Base-by-base conservation (phyloP, 371 early-diverging fungal genomes). In the Mortierella sp. region DNA sequence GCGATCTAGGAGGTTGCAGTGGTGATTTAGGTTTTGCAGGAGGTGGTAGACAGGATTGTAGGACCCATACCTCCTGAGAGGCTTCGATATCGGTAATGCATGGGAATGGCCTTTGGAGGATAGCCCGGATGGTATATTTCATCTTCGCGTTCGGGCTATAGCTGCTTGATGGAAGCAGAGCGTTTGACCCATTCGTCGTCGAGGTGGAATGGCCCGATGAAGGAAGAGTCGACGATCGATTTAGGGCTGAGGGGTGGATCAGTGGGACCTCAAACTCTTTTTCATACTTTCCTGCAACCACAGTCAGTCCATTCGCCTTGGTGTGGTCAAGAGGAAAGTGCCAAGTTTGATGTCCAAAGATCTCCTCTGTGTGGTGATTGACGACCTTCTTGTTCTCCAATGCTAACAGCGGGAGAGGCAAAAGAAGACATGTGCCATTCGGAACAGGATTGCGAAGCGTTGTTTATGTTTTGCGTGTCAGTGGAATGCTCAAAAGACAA, bases 31-130 rank as follows among this genome's bases (percentile, higher is more conserved):
- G 50, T 16, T 24, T 10, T 10, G 50, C 50, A 22, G 56, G 60
- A 49, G 68, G 68, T 3, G 61, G 60, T 2, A 76, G 37, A 19
- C 60, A 49, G 4, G 76, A 68, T 24, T 76, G 54, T n/a, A 76
- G 53, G 10, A 76, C 76, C 76, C 76, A 76, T 12, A 76, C 60
- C 51, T 76, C 76, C 39, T 76, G 76, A 0, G 65, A 64, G 8
- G 76, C 63, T 19, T 76, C 76, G 31, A 76, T 44, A 39, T 76
- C 48, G 37, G 56, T 63, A 37, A 67, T 60, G 28, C 57, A 39
- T 0, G 69, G 76, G 46, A 76, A 76, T 2, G 77, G 77, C 24
- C 77, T 47, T 21, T 46, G 77, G 2, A 76, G 69, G 45, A 76
- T 60, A 40, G 77, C 77, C 13, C 65, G 69, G 45, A 76, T 58